Evolutionary conservation across 2,329 filamentous ascomycete genomes (phyloP).

Genomic region (Penicillium crustosum): DNA sequence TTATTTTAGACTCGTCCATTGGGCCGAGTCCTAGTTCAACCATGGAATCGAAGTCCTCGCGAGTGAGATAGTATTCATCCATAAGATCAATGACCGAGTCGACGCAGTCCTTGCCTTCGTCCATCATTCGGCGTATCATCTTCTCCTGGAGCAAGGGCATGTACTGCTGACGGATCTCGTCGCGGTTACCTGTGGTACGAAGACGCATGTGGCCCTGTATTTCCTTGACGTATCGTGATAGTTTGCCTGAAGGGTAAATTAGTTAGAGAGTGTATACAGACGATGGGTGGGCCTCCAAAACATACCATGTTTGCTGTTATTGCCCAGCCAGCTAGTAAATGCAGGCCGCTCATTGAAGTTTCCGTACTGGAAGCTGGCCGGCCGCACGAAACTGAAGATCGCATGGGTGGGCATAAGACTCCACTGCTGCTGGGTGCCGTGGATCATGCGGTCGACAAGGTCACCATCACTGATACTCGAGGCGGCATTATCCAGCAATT

Average conservation of each 20-base stretch:
- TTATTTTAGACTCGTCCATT: conserved; percentile 72
- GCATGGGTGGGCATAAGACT: conserved; percentile 96
- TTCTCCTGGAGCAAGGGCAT: conserved; percentile 83
- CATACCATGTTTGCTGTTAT: conserved; percentile 83
- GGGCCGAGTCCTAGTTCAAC: conserved; percentile 86
- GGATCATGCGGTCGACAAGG: conserved; percentile 95
- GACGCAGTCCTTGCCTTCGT: conserved; percentile 78
- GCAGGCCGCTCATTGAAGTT: conserved; percentile 67
- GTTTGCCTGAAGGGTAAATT: conserved; percentile 48
- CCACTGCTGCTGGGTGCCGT: conserved; percentile 97
- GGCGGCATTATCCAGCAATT: conserved; percentile 82
- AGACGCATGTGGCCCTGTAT: conserved; percentile 97
- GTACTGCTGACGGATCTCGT: conserved; percentile 94
- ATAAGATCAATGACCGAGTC: conserved; percentile 86
- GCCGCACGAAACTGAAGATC: conserved; percentile 89
- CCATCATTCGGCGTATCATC: conserved; percentile 70
- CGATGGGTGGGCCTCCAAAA: neutral
- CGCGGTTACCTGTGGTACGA: conserved; percentile 81
- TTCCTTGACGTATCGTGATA: conserved; percentile 82
- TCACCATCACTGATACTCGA: conserved; percentile 98
- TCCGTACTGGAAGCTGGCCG: conserved; percentile 82
- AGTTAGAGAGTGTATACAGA: conserved; percentile 4
- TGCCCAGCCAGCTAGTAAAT: conserved; percentile 92
- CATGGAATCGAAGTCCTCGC: conserved; percentile 91
- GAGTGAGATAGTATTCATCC: conserved; percentile 94